Evolutionary conservation across 257 asterid genomes (phyloP).

Genomic region (Solanum chilense): DNA sequence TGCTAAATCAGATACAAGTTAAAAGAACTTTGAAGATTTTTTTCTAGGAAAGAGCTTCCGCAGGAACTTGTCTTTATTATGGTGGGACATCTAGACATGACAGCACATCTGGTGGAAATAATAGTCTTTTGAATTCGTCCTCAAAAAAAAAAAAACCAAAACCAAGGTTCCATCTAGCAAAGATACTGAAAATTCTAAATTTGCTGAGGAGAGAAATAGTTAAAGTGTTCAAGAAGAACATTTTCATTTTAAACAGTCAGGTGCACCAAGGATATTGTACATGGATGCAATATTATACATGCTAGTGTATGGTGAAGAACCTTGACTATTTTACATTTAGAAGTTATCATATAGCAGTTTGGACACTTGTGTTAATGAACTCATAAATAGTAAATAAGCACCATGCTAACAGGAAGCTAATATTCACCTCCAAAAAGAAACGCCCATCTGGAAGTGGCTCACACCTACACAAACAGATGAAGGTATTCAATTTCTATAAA

Average conservation of each 20-base stretch:
- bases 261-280: background rate
- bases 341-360: background rate
- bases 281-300: background rate
- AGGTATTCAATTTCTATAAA: conserved; percentile 10
- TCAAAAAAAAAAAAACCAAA: background rate
- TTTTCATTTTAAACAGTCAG: background rate
- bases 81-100: background rate
- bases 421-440: conserved; percentile 84
- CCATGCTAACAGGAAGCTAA: background rate
- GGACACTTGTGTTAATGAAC: background rate
- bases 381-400: background rate
- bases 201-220: background rate
- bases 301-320: background rate
- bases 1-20: background rate
- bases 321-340: background rate
- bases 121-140: background rate
- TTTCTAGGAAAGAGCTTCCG: background rate
- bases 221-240: background rate
- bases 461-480: conserved; percentile 55
- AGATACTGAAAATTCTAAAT: background rate
- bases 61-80: background rate
- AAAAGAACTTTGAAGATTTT: background rate
- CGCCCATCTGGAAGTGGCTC: conserved; percentile 99
- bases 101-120: background rate
- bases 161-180: background rate